These are phyloP conservation scores for Silene uniflora DNA, from an alignment of 148 eudicot species.

Conservation along the genomic window DNA sequence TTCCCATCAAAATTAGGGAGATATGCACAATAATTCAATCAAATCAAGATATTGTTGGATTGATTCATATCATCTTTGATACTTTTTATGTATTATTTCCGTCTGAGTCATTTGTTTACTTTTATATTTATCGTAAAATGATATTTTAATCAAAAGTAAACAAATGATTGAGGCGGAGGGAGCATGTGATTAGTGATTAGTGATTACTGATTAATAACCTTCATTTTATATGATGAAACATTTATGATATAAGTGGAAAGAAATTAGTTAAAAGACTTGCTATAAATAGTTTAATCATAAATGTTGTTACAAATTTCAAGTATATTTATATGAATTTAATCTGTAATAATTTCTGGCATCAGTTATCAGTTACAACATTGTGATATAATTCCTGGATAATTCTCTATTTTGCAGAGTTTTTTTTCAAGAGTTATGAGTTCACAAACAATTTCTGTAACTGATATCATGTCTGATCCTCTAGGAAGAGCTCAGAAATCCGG, in stretches of 20 bases:
- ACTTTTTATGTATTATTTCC: too few species aligned
- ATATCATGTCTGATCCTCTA: conserved; percentile 57
- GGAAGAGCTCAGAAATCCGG: conserved; percentile 51
- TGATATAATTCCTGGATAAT: conserved; percentile 27
- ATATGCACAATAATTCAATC: background rate
- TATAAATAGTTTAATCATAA: background rate
- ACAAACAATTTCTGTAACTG: conserved; percentile 43
- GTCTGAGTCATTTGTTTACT: background rate
- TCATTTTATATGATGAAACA: too few species aligned
- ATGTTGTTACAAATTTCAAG: background rate
- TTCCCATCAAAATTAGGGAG: background rate
- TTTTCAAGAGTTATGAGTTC: conserved; percentile 25
- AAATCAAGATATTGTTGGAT: background rate
- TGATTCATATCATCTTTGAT: too few species aligned
- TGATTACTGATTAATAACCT: too few species aligned
- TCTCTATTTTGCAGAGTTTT: conserved; percentile 19
- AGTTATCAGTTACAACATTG: conserved; percentile 13
- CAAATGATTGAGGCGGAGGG: too few species aligned
- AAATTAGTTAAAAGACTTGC: background rate
- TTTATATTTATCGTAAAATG: background rate
- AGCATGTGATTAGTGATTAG: too few species aligned
- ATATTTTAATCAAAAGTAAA: too few species aligned
- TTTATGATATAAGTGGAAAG: background rate
- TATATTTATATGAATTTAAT: conserved; percentile 19
- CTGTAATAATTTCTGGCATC: conserved; percentile 14